phyloP scores from a whole-genome alignment of 176 grass and related monocot species.

The Cenchrus americanus region DNA sequence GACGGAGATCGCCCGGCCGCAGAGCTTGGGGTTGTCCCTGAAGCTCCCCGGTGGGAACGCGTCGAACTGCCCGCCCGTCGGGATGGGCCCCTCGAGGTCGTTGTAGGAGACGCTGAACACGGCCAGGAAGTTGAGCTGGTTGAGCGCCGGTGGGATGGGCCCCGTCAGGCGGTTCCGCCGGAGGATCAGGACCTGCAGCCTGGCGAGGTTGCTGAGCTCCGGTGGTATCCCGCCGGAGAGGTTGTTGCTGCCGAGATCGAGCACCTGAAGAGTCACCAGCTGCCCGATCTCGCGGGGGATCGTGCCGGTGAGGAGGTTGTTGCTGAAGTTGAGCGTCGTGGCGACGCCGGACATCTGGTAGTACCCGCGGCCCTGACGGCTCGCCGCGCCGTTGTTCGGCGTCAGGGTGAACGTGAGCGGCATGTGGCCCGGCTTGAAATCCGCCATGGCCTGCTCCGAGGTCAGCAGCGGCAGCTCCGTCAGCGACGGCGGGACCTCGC shows the following conservation, averaged over 20 bases:
- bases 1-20: conserved; percentile 29
- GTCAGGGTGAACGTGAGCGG: conserved; percentile 38
- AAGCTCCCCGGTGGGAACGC: conserved; percentile 45
- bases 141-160: conserved; percentile 35
- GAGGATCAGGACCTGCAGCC: conserved; percentile 42
- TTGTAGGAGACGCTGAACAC: conserved; percentile 50
- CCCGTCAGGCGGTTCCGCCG: conserved; percentile 46
- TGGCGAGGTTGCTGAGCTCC: conserved; percentile 34
- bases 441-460: conserved; percentile 41
- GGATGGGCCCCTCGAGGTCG: conserved; percentile 56
- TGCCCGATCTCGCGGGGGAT: conserved; percentile 32
- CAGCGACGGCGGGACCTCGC: conserved; percentile 46
- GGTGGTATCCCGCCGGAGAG: conserved; percentile 45
- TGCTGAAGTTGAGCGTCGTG: conserved; percentile 36
- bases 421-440: conserved; percentile 22
- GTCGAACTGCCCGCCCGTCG: conserved; percentile 48
- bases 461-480: conserved; percentile 45
- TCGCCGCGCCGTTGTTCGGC: neutral
- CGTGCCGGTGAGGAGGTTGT: conserved; percentile 33
- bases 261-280: conserved; percentile 48
- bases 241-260: conserved; percentile 46
- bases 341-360: conserved; percentile 51
- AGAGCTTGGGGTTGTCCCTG: conserved; percentile 49
- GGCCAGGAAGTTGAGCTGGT: conserved; percentile 42
- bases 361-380: conserved; percentile 36